Conservation (phyloP, 495 filamentous ascomycete genomes). For the Podospora conica region DNA sequence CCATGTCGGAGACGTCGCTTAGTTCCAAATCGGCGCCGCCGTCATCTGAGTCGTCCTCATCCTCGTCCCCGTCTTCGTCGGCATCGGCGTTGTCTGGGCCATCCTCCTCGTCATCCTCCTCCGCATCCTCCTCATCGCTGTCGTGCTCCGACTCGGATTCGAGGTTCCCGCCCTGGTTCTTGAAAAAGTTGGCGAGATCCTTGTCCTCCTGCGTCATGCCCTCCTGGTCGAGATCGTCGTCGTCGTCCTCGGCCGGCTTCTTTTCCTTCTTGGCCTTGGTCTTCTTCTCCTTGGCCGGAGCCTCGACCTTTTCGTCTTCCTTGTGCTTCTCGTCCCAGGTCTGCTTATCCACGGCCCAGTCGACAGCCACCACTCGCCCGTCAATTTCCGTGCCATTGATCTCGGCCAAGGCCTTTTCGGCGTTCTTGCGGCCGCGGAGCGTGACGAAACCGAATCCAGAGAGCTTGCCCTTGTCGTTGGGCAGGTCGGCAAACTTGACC, state of each 20-base stretch:
- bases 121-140: conserved; percentile 26
- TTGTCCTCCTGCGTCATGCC: conserved; percentile 36
- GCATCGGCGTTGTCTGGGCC: conserved; percentile 33
- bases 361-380: conserved; percentile 79
- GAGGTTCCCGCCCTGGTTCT: conserved; percentile 30
- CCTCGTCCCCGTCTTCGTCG: conserved; percentile 29
- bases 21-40: conserved; percentile 2
- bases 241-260: conserved; percentile 39
- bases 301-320: conserved; percentile 24
- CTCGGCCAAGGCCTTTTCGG: conserved; percentile 75
- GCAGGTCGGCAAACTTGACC: conserved; percentile 73
- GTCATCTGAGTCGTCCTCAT: conserved; percentile 26
- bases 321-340: conserved; percentile 65
- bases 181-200: conserved; percentile 27
- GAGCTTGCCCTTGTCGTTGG: conserved; percentile 64
- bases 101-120: conserved; percentile 41
- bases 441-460: conserved; percentile 91
- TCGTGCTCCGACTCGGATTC: conserved; percentile 48
- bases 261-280: conserved; percentile 60
- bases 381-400: conserved; percentile 89
- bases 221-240: conserved; percentile 34
- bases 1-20: conserved; percentile 16
- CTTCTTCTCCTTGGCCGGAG: conserved; percentile 26
- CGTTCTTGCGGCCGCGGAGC: conserved; percentile 81
- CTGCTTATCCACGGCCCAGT: conserved; percentile 92